phyloP scores from a whole-genome alignment of 2,329 filamentous ascomycete genomes.

The Aspergillus melleus region DNA sequence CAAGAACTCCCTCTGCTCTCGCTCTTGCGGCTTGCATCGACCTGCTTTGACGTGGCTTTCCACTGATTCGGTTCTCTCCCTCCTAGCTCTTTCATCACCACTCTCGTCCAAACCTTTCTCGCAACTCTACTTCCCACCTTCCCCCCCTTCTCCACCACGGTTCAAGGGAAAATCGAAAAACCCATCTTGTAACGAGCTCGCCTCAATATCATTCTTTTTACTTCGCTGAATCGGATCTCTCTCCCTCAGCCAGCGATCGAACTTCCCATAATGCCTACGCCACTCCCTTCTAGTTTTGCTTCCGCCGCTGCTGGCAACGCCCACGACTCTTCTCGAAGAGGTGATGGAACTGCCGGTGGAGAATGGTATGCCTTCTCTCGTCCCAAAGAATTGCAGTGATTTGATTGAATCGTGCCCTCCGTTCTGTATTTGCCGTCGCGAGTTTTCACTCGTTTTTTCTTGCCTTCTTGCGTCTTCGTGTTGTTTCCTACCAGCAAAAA shows the following conservation, averaged over 20 bases:
- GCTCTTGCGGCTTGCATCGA: not conserved
- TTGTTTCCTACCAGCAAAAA: not conserved
- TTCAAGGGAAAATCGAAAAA: not conserved
- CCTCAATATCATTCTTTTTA: constrained; percentile 20
- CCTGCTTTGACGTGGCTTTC: not conserved
- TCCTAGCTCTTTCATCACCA: not conserved
- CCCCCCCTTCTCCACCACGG: not conserved
- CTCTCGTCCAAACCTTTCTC: not conserved
- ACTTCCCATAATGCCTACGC: constrained; percentile 61
- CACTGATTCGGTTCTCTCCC: not conserved
- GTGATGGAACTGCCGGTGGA: constrained; percentile 61
- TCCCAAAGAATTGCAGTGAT: not conserved
- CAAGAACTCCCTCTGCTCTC: not conserved
- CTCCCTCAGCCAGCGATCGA: constrained; percentile 20
- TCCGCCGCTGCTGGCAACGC: constrained; percentile 78
- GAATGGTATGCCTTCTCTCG: constrained; percentile 63
- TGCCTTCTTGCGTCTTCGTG: not conserved
- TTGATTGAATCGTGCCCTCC: too few species aligned
- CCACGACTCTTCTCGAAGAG: constrained; percentile 60
- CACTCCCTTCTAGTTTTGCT: constrained; percentile 80
- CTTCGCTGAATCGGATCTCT: constrained; percentile 23
- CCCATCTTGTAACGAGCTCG: constrained; percentile 22
- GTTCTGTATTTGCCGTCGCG: not conserved
- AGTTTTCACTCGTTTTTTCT: constrained; percentile 7
- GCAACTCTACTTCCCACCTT: not conserved